Base-by-base conservation (phyloP, 75 land plant species). In the Picea sitchensis region DNA sequence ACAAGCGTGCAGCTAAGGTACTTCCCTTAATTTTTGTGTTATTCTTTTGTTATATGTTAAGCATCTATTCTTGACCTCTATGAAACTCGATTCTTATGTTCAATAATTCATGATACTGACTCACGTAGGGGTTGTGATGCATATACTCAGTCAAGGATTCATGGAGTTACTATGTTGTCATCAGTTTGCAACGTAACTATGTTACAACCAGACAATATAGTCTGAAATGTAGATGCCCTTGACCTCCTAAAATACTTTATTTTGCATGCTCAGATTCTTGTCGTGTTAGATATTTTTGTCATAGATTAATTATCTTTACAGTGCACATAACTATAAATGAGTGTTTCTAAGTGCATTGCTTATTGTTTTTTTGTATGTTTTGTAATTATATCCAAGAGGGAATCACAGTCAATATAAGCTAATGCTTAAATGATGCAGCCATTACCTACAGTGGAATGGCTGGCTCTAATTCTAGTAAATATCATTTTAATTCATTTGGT, bases 1-100 rank as follows among this genome's bases (percentile, higher is more conserved):
- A 84, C 34, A 88, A 86, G 62, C 92, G 94, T 62, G 91, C 99
- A 9, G 84, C 80, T 17, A 94, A 87, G 92, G 99, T 95, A 86
- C 1, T 30, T 5, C 26, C 15, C 34, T 14, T 62, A 62, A 62
- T 7, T 20, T 62, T 62, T 18, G 64, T 62, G 8, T 62, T 20
- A 4, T 20, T 14, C 47, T 58, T 57, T 23, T 36, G 59, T 78
- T 36, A 73, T 59, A 36, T 34, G 20, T 78, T 58, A 15, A 30
- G 36, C 32, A 30, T 57, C 11, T 78, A 41, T 77, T 77, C 31
- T 64, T 23, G 8, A 71, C 5, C 6, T 20, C 6, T 77, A 18
- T 59, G 17, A 36, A 34, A 51, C 38, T 47, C 61, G 23, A 68
- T 0, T 59, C n/a, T 81, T n/a, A n/a, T 14, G 47, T 72, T 72